These are phyloP conservation scores for Diplosphaera chodatii DNA, from an alignment of 139 green algal species.

Conservation along the genomic window DNA sequence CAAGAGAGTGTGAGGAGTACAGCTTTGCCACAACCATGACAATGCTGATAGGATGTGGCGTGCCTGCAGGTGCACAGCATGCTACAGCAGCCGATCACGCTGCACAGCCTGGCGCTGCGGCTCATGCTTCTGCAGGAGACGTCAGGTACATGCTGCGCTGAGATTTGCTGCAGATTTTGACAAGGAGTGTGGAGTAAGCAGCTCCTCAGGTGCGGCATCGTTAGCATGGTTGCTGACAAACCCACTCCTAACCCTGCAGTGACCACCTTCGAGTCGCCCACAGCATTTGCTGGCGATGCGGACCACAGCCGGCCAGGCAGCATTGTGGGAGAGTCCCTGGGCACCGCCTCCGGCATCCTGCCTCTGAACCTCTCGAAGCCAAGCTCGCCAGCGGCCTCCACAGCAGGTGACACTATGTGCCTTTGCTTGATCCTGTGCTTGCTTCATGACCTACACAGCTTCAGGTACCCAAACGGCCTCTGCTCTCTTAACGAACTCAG, in stretches of 20 bases:
- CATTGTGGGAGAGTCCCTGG: neutral
- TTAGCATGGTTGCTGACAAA: slow-evolving; percentile 6
- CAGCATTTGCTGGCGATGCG: neutral
- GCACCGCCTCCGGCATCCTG: neutral
- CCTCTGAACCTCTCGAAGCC: neutral
- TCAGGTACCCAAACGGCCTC: too few species aligned
- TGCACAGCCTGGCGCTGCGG: neutral
- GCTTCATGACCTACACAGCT: too few species aligned
- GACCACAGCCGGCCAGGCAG: neutral
- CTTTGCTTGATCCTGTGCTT: too few species aligned
- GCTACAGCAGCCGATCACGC: slow-evolving; percentile 6
- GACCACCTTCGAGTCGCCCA: neutral
- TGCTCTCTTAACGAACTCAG: too few species aligned
- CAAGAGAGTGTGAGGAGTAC: too few species aligned
- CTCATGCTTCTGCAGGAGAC: slow-evolving; percentile 21
- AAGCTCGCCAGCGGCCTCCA: too few species aligned
- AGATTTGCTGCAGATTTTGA: too few species aligned
- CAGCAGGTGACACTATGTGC: too few species aligned
- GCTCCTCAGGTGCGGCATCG: too few species aligned
- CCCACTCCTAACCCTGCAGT: neutral
- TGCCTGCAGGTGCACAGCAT: slow-evolving; percentile 2
- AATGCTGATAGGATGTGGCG: too few species aligned
- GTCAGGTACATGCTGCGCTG: neutral
- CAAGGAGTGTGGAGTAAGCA: too few species aligned
- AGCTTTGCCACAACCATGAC: too few species aligned